Base-by-base conservation (phyloP, 2,329 filamentous ascomycete genomes). In the Aspergillus tubingensis region DNA sequence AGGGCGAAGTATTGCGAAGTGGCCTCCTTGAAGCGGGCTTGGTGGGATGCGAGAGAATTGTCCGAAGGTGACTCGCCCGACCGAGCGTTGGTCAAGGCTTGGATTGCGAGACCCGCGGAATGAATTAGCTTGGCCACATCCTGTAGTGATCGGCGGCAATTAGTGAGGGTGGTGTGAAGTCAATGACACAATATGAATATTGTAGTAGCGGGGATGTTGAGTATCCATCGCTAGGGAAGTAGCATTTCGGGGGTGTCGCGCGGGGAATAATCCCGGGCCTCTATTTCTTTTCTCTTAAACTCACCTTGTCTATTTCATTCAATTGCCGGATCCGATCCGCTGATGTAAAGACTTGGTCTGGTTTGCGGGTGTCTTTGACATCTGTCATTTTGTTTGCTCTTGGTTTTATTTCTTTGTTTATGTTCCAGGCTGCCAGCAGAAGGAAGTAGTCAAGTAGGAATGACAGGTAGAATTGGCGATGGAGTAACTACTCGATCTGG, bases 311-410 rank as follows among this genome's bases (percentile, higher is more conserved):
- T 68, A 96, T 90, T 44, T 88, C 86, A 67, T 88, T 89, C 58
- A 96, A 85, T 70, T 96, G 91, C 59, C 88, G 82, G 65, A 96
- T 92, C 65, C 90, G 91, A 73, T 96, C 90, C 43, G 89, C 85
- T 36, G 89, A 84, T 8, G 87, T 90, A 66, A 93, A 90, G n/a
- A 68, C 70, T 44, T 72, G 65, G 55, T 74, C 67, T 7, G 70
- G 61, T 51, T 71, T 64, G 30, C 66, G 54, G 43, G 65, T 55
- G 8, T 64, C 58, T 56, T 68, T 70, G 36, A 58, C 43, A 30
- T 69, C 67, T 6, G 63, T 39, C 72, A 74, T 74, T 23, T 36
- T 63, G 55, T 15, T 57, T 21, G 11, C 11, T 13, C 32, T 36
- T 11, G 5, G 5, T 13, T 36, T 36, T 5, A 11, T 25, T 27